A percentile compares a stretch with the other conserved stretches of the same genome.
Conservation (phyloP, 2,329 filamentous ascomycete genomes). For the Ophiostoma sp. region DNA sequence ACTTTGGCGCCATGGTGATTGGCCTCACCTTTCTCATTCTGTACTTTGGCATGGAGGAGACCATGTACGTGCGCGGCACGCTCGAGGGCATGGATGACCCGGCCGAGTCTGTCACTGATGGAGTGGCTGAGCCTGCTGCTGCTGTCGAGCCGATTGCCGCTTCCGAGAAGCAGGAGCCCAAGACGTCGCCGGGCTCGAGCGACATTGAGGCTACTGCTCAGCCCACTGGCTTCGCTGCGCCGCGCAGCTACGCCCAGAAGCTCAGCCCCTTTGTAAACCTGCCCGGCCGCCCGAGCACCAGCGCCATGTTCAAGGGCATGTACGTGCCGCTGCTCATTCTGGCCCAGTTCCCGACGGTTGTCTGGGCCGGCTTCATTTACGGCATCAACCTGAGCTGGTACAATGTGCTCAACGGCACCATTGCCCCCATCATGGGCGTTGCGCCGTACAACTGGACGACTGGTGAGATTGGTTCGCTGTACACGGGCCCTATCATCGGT, state of each 20-base stretch:
- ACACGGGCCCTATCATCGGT: slow-evolving; percentile 28
- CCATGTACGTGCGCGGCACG: slow-evolving; percentile 45
- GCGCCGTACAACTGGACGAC: slow-evolving; percentile 30
- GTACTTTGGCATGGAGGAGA: slow-evolving; percentile 58
- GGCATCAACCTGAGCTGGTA: slow-evolving; percentile 32
- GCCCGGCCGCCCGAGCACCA: slow-evolving; percentile 27
- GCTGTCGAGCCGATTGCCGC: neutral
- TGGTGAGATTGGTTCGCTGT: slow-evolving; percentile 27
- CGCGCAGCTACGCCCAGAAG: slow-evolving; percentile 14
- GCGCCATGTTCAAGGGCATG: slow-evolving; percentile 27
- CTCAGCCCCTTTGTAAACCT: slow-evolving; percentile 15
- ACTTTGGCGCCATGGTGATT: slow-evolving; percentile 51
- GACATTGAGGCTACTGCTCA: neutral
- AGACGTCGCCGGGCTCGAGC: neutral
- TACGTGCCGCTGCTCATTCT: slow-evolving; percentile 20
- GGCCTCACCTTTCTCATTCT: slow-evolving; percentile 46
- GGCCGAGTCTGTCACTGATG: slow-evolving; percentile 28
- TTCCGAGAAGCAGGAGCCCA: neutral
- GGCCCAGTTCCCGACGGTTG: slow-evolving; percentile 22
- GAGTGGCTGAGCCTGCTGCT: neutral
- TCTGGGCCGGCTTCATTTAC: slow-evolving; percentile 30
- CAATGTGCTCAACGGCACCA: slow-evolving; percentile 31
- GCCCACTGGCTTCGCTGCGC: neutral
- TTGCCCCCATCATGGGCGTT: slow-evolving; percentile 25
- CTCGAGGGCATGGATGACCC: slow-evolving; percentile 31